Base-by-base conservation (phyloP, 306 rosid genomes). In the Vigna nakashimae region DNA sequence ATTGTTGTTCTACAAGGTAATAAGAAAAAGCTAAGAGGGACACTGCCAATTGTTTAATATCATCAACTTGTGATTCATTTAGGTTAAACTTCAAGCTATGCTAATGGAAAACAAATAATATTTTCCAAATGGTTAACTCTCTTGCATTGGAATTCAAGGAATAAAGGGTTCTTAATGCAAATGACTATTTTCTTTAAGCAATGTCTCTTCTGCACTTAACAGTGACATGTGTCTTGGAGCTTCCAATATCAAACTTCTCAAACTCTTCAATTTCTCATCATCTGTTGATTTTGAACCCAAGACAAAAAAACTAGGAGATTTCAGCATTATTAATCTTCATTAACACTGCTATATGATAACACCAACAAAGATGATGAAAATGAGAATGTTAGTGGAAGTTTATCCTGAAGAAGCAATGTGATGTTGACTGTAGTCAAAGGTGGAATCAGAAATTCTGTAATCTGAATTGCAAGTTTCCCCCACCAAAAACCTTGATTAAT, bases 121-220 rank as follows among this genome's bases (percentile, higher is more conserved):
- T 40, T 40, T 69, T 73, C 57, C 65, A 51, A 34, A 60, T 70
- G 65, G 75, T 26, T 69, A 14, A 57, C 72, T 75, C 28, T 83
- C 97, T 92, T 92, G 92, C 87, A 89, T 86, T 92, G 80, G 80
- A 90, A 75, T 86, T 71, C 88, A 92, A 90, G 97, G 76, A 82
- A 88, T 62, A 11, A 17, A 67, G 56, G 14, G 59, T 77, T 75
- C 74, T 79, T 32, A 63, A 69, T 59, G 43, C 60, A 76, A 11
- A 69, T 32, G 69, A 51, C 63, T 80, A 91, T 87, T 81, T 83
- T 81, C 6, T 87, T 67, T 65, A 90, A 90, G 91, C 87, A 78
- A 83, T n/a, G 60, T 40, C 86, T 69, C 74, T 67, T 52, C 26
- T 65, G 9, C 65, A 67, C 59, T 77, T 83, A 80, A 81, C 32